These are phyloP conservation scores for Eimeria maxima DNA, from an alignment of 169 alveolate genomes.

Conservation along the genomic window DNA sequence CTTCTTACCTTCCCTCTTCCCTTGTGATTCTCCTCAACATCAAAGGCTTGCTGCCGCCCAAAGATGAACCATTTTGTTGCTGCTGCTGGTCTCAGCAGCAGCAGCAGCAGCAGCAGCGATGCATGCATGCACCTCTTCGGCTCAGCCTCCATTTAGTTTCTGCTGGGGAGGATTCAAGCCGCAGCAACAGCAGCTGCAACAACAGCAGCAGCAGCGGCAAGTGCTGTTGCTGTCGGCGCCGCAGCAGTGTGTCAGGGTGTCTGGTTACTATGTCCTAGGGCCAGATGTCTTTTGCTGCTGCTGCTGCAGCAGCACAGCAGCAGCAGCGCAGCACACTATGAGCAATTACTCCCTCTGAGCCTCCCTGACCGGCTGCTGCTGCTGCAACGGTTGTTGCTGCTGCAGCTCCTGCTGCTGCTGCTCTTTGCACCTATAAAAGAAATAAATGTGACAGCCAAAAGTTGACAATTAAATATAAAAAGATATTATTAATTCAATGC, in stretches of 20 bases:
- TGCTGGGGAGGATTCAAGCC: no score
- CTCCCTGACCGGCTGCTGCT: neutral
- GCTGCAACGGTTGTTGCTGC: neutral
- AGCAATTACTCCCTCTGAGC: neutral
- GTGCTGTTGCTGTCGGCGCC: neutral
- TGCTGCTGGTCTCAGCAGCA: no score
- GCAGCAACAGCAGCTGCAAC: neutral
- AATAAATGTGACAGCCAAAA: neutral
- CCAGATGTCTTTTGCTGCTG: no score
- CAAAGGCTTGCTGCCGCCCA: neutral
- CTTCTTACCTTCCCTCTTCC: neutral
- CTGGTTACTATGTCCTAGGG: no score
- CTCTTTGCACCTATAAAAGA: neutral
- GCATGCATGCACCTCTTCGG: neutral
- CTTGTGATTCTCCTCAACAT: neutral
- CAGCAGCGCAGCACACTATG: no score
- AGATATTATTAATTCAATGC: neutral
- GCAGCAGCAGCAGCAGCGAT: no score
- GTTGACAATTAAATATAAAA: no score
- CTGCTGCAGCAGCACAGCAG: no score
- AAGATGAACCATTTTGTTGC: slow-evolving; percentile 6
- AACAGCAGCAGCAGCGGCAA: neutral
- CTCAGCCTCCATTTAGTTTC: neutral
- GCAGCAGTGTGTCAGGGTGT: no score
- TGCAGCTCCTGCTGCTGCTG: no score